Base-by-base conservation (phyloP, 768 basidiomycete genomes). In the Tulasnella calospora region DNA sequence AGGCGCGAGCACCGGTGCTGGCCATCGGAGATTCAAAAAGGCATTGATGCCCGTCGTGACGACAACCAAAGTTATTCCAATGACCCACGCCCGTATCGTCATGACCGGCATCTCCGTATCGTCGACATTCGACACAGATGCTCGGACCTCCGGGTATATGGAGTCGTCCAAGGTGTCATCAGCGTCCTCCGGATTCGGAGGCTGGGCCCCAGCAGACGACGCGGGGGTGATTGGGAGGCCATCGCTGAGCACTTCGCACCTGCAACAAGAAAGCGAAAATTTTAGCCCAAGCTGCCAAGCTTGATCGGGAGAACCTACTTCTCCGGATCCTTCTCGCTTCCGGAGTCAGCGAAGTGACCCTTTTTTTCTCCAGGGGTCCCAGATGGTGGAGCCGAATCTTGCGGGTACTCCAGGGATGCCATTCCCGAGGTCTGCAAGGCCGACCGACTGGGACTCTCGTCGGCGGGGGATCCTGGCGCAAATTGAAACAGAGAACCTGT, bases 91-190 rank as follows among this genome's bases (percentile, higher is more conserved):
- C 97, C 1, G 97, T 96, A 30, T 98, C 0, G 98, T 99, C 84
- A 97, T 87, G 33, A 92, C 91, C 1, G 98, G 97, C 96, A 99
- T 98, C 80, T 98, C 95, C n/a, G 94, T 92, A 84, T 99, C 98
- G 83, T 99, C 98, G 80, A 96, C 92, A 82, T 98, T 99, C 44
- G 96, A 97, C n/a, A 99, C 97, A 13, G 94, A 94, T 0, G 94
- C 95, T 38, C 96, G 89, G 8, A 99, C 97, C 87, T 99, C 97
- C 0, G 95, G 93, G 85, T 93, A 99, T 0, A 96, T 96, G 80
- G 93, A 94, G 84, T 99, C 97, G 85, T 98, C 97, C 1, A 61
- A 13, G 27, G n/a, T 30, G 12, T 61, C 57, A n/a, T 61, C 57
- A 61, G 13, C 27, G 9, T 61, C 57, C 13, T 61, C 57, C 12